Evolutionary conservation across 495 filamentous ascomycete species (phyloP).

Genomic region (Penicillium waksmanii): DNA sequence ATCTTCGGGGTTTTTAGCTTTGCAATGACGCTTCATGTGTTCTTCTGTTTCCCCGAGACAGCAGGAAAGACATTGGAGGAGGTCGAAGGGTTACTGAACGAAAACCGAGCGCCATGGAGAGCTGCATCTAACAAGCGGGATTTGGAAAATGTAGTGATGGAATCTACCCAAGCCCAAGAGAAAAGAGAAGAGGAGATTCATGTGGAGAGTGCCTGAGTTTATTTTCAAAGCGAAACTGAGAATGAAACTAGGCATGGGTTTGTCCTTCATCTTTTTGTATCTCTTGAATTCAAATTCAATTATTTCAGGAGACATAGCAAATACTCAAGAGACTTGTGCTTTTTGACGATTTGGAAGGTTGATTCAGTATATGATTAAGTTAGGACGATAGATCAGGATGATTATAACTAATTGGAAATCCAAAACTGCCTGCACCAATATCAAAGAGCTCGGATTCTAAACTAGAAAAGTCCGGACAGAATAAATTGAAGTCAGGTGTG

Average conservation of each 20-base stretch:
- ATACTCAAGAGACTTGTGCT: background rate
- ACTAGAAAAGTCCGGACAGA: conserved; percentile 12
- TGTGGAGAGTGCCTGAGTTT: background rate
- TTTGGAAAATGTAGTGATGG: background rate
- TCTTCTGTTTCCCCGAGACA: conserved; percentile 83
- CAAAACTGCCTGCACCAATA: background rate
- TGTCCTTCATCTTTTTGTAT: background rate
- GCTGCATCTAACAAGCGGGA: background rate
- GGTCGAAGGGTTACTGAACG: conserved; percentile 44
- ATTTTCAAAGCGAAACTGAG: background rate
- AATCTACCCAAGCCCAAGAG: background rate
- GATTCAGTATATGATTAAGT: background rate
- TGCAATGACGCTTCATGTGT: conserved; percentile 71
- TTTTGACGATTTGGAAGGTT: background rate
- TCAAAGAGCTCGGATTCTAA: conserved; percentile 8
- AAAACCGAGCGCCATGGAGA: background rate
- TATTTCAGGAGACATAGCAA: background rate
- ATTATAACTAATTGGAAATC: background rate
- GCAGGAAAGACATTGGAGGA: conserved; percentile 80
- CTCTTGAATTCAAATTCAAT: background rate
- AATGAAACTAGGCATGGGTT: background rate
- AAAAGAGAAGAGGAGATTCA: background rate
- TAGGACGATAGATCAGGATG: background rate
- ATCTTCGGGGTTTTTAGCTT: conserved; percentile 78
- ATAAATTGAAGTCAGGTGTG: conserved; percentile 9